Evolutionary conservation across 805 yeast species (phyloP).

Genomic region (Schizosaccharomyces japonicus): DNA sequence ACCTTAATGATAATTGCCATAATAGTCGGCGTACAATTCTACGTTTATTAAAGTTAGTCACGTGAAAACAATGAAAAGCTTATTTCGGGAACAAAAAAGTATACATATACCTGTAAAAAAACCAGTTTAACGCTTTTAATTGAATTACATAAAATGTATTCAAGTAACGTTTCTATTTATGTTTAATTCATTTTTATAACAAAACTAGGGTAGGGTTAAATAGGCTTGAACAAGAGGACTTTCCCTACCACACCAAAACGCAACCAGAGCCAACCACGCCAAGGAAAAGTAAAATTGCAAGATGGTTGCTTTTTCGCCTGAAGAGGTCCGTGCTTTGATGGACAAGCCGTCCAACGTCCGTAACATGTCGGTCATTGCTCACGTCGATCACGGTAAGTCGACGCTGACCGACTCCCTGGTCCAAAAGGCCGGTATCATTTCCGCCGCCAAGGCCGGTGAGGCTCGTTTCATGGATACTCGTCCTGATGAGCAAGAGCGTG

Average conservation of each 20-base stretch:
- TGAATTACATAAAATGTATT: no score
- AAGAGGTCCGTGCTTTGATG: constrained; percentile 96
- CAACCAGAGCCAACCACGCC: constrained; percentile 4
- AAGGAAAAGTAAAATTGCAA: not conserved
- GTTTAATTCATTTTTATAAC: no score
- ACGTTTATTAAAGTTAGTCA: no score
- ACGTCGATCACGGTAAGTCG: constrained; percentile 99
- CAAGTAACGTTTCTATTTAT: no score
- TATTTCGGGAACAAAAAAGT: no score
- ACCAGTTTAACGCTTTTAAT: no score
- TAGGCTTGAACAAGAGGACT: not conserved
- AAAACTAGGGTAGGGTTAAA: not conserved
- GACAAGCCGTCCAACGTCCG: constrained; percentile 99
- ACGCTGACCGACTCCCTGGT: constrained; percentile 97
- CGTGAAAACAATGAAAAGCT: no score
- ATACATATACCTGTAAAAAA: no score
- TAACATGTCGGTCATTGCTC: constrained; percentile 99
- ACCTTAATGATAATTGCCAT: no score
- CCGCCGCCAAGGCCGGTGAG: constrained; percentile 99
- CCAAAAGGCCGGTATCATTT: constrained; percentile 97
- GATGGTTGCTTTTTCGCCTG: constrained; percentile 5
- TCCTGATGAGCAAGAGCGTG: constrained; percentile 99
- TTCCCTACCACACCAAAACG: no score
- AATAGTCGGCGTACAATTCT: no score
- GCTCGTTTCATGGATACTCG: constrained; percentile 99